phyloP scores from a whole-genome alignment of 1,284 basidiomycete genomes.

The Sporisorium iseilematis-ciliati region DNA sequence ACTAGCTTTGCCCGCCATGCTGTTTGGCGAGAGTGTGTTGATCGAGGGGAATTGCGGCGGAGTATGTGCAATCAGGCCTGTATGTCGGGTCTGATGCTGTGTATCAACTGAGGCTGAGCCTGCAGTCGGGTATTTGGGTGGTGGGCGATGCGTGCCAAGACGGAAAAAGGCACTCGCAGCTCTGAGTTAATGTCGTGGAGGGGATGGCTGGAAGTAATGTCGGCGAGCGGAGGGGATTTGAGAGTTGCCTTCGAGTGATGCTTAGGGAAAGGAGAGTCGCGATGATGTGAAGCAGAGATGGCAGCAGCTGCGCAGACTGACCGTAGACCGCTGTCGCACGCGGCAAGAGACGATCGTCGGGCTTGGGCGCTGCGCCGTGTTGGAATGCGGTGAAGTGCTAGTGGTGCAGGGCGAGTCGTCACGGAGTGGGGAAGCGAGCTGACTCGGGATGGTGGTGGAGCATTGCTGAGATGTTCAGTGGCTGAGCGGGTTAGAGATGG shows the following conservation, averaged over 20 bases:
- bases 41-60: background rate
- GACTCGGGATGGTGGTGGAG: constrained; percentile 10
- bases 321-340: background rate
- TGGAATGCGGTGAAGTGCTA: constrained; percentile 1
- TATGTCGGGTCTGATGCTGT: background rate
- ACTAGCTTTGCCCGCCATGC: constrained; percentile 30
- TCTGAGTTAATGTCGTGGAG: background rate
- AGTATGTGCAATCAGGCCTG: background rate
- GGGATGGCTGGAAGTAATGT: background rate
- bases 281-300: background rate
- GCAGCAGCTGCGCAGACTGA: background rate
- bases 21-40: constrained; percentile 2
- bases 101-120: background rate
- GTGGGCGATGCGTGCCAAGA: background rate
- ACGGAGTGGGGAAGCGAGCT: constrained; percentile 2
- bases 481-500: background rate
- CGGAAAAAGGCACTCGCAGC: background rate
- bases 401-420: constrained; percentile 2
- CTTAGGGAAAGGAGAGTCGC: no score
- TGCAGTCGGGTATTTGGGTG: background rate
- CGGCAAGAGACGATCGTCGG: background rate
- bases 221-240: background rate
- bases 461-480: constrained; percentile 17
- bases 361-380: background rate
- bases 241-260: background rate